These are phyloP conservation scores for Zymoseptoria pseudotritici DNA, from an alignment of 2,329 filamentous ascomycete genomes.

Conservation along the genomic window DNA sequence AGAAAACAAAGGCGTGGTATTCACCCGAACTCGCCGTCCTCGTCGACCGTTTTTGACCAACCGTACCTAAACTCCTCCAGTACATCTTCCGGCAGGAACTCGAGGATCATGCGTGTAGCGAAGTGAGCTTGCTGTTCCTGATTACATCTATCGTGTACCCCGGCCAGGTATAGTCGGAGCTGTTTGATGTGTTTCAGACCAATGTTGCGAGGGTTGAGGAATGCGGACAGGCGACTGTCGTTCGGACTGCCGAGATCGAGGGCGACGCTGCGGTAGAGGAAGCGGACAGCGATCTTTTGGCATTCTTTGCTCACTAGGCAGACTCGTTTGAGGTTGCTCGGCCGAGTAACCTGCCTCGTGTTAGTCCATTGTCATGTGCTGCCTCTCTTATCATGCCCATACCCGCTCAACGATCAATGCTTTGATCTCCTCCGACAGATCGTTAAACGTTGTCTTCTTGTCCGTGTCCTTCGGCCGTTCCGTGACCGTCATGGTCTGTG, in stretches of 20 bases:
- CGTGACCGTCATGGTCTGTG: slow-evolving; percentile 5
- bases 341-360: slow-evolving; percentile 34
- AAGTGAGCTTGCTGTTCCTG: slow-evolving; percentile 40
- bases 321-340: slow-evolving; percentile 41
- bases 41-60: slow-evolving; percentile 1
- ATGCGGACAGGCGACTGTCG: slow-evolving; percentile 38
- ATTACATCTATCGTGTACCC: slow-evolving; percentile 38
- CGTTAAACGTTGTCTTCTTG: slow-evolving; percentile 12
- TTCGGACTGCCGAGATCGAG: slow-evolving; percentile 40
- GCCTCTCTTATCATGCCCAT: slow-evolving; percentile 2
- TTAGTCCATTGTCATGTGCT: slow-evolving; percentile 4
- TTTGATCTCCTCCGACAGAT: slow-evolving; percentile 21
- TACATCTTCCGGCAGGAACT: slow-evolving; percentile 42
- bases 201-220: slow-evolving; percentile 41
- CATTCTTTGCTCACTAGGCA: slow-evolving; percentile 42
- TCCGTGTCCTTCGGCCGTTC: slow-evolving; percentile 1
- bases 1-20: neutral
- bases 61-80: slow-evolving; percentile 40
- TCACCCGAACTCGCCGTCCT: neutral
- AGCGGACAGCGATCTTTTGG: slow-evolving; percentile 39
- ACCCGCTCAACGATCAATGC: slow-evolving; percentile 21
- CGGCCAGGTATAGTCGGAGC: slow-evolving; percentile 41
- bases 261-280: slow-evolving; percentile 40
- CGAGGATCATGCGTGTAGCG: slow-evolving; percentile 42
- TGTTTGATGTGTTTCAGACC: slow-evolving; percentile 41